phyloP scores from a whole-genome alignment of 805 yeast genomes.

The Ogataea ganodermae region DNA sequence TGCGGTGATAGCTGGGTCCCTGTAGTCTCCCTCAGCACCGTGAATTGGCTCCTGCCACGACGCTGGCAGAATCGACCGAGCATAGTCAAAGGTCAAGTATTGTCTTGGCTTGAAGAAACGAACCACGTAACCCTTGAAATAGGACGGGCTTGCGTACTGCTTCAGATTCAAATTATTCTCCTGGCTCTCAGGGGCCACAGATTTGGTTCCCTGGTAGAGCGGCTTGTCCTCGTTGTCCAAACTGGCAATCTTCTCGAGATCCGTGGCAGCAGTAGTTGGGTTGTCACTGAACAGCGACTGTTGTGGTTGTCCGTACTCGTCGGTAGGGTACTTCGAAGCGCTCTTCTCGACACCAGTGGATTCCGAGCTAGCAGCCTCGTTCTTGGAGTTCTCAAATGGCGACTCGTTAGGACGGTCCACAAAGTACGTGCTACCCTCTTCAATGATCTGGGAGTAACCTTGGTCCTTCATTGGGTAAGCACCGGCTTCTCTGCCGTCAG shows the following conservation, averaged over 20 bases:
- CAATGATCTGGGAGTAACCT: slow-evolving; percentile 59
- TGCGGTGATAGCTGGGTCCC: slow-evolving; percentile 58
- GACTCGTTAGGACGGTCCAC: slow-evolving; percentile 24
- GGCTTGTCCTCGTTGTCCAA: slow-evolving; percentile 31
- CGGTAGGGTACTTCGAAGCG: slow-evolving; percentile 12
- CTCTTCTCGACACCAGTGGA: slow-evolving; percentile 20
- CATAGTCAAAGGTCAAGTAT: slow-evolving; percentile 41
- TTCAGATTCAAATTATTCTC: slow-evolving; percentile 11
- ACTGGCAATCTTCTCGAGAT: slow-evolving; percentile 19
- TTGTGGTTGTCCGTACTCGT: slow-evolving; percentile 10
- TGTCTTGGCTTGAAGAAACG: slow-evolving; percentile 47
- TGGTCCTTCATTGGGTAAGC: slow-evolving; percentile 64
- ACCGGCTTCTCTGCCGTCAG: slow-evolving; percentile 39
- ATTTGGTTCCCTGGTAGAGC: slow-evolving; percentile 12
- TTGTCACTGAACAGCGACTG: slow-evolving; percentile 20
- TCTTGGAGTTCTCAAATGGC: slow-evolving; percentile 30
- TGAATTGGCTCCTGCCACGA: slow-evolving; percentile 24
- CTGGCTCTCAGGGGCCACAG: slow-evolving; percentile 4
- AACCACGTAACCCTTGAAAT: slow-evolving; percentile 16
- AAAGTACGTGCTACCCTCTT: slow-evolving; percentile 32
- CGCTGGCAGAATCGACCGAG: slow-evolving; percentile 45
- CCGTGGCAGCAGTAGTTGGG: slow-evolving; percentile 22
- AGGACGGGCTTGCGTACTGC: slow-evolving; percentile 12
- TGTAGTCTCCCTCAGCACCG: slow-evolving; percentile 34
- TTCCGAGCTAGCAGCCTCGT: slow-evolving; percentile 30